A percentile compares a stretch with the other conserved stretches of the same genome.
Conservation (phyloP, 306 rosid species). For the Sindora glabra region DNA sequence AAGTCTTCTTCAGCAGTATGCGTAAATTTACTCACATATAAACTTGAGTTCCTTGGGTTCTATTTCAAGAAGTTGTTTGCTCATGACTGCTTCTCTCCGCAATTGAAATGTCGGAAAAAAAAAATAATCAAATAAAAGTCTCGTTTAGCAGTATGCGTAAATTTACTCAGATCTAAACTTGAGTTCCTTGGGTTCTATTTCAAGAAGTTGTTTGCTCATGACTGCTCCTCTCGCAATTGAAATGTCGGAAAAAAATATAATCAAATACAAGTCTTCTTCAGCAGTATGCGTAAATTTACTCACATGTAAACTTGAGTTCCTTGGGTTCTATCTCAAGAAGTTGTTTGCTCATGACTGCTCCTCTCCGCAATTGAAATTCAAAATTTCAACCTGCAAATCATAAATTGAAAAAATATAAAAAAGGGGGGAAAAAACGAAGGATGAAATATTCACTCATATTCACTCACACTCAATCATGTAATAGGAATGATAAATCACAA, state of each 20-base stretch:
- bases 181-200: conserved; percentile 78
- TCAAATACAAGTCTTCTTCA: conserved; percentile 12
- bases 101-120: conserved; percentile 13
- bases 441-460: too few species aligned
- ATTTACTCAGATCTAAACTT: conserved; percentile 38
- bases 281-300: background rate
- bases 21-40: conserved; percentile 52
- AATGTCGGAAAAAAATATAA: conserved; percentile 8
- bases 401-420: too few species aligned
- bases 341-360: conserved; percentile 49
- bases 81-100: conserved; percentile 40
- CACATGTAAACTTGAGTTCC: conserved; percentile 67
- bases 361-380: conserved; percentile 1
- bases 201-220: conserved; percentile 61
- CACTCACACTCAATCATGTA: too few species aligned
- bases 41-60: conserved; percentile 79
- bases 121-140: conserved; percentile 8
- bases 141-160: conserved; percentile 6
- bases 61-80: conserved; percentile 51
- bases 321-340: conserved; percentile 71
- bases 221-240: conserved; percentile 12
- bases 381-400: too few species aligned
- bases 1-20: background rate
- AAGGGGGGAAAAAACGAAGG: too few species aligned
- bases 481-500: too few species aligned